phyloP scores from a whole-genome alignment of 1,284 basidiomycete species.

The Cerrena zonata region DNA sequence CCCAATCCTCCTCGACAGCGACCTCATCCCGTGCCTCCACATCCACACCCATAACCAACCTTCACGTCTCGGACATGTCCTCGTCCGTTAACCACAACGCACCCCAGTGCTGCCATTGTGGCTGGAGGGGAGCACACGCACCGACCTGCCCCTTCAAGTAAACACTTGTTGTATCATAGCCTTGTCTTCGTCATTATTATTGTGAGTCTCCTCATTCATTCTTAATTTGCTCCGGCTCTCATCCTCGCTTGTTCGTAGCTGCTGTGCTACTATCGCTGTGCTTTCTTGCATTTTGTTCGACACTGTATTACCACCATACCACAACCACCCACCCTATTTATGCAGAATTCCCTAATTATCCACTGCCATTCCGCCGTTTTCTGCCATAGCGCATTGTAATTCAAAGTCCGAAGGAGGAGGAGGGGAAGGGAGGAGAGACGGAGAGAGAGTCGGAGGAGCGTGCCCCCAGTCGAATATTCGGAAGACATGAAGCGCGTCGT shows the following conservation, averaged over 20 bases:
- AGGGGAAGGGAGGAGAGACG: background rate
- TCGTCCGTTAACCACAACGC: conserved; percentile 35
- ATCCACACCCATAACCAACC: conserved; percentile 15
- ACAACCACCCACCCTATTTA: too few relatives aligned
- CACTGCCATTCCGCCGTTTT: background rate
- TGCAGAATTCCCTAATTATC: too few relatives aligned
- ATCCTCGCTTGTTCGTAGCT: conserved; percentile 9
- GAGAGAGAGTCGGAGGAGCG: conserved; percentile 2
- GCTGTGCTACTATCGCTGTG: conserved; percentile 16
- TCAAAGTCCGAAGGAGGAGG: background rate
- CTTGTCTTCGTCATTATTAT: conserved; percentile 14
- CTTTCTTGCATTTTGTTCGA: conserved; percentile 12
- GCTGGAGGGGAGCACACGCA: conserved; percentile 61
- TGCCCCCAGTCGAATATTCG: background rate
- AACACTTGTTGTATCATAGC: conserved; percentile 20
- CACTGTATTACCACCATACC: conserved; percentile 26
- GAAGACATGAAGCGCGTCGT: background rate
- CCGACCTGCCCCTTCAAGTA: conserved; percentile 61
- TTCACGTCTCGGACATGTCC: conserved; percentile 10
- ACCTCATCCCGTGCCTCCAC: conserved; percentile 5
- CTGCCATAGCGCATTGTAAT: too few relatives aligned
- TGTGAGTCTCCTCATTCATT: conserved; percentile 14
- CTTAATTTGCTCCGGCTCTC: conserved; percentile 4
- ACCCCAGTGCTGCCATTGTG: conserved; percentile 73
- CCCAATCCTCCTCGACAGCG: conserved; percentile 16